A percentile compares a stretch with the other conserved stretches of the same genome.
These are phyloP conservation scores for Nyssa sinensis DNA, from an alignment of 148 eudicot species.

Conservation along the genomic window DNA sequence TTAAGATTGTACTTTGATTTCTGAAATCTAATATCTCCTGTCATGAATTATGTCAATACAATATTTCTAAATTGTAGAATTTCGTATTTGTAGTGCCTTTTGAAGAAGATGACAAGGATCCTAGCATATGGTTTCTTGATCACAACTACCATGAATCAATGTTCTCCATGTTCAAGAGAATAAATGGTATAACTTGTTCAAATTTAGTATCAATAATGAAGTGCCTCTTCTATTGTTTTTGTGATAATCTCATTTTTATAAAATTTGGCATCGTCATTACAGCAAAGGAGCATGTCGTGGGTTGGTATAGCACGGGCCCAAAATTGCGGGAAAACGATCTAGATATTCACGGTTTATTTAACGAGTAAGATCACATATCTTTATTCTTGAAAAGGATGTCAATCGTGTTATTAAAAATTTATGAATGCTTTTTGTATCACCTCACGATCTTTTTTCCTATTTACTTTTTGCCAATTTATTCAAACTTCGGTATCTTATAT, in stretches of 20 bases:
- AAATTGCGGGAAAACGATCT: slow-evolving; percentile 89
- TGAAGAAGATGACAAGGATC: slow-evolving; percentile 82
- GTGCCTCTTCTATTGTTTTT: background rate
- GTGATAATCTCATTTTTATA: background rate
- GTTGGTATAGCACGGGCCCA: slow-evolving; percentile 99
- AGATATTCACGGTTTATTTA: slow-evolving; percentile 76
- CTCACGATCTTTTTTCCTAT: background rate
- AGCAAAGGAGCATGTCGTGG: slow-evolving; percentile 99
- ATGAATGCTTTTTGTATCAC: background rate
- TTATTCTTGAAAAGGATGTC: background rate
- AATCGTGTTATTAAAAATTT: background rate
- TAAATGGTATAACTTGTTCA: slow-evolving; percentile 46
- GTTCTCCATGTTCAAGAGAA: slow-evolving; percentile 83
- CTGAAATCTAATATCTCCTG: background rate
- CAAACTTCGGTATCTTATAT: background rate
- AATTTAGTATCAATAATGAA: background rate
- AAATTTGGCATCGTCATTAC: slow-evolving; percentile 17
- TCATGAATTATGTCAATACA: background rate
- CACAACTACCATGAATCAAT: slow-evolving; percentile 86
- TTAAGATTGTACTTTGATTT: background rate
- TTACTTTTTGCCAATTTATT: background rate
- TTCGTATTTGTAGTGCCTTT: slow-evolving; percentile 59
- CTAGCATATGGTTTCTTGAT: slow-evolving; percentile 86
- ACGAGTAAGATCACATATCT: slow-evolving; percentile 56
- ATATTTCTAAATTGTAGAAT: background rate